phyloP scores from a whole-genome alignment of 2,329 filamentous ascomycete species.

The Ophidiomyces ophidiicola region DNA sequence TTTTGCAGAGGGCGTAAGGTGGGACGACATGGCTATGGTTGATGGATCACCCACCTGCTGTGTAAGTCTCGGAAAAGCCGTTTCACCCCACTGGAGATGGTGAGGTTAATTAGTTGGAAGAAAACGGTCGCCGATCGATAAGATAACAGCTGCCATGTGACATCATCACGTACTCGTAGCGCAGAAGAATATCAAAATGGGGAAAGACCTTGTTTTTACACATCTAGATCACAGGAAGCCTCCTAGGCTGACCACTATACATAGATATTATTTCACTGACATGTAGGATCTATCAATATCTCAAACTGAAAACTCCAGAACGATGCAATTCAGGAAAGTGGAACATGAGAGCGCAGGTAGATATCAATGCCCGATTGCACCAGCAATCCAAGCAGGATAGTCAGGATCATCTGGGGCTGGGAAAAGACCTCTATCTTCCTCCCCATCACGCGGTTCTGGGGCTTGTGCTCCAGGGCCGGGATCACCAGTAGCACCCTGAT shows the following conservation, averaged over 20 bases:
- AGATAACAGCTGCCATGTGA: slow-evolving; percentile 1
- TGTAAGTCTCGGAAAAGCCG: too few relatives aligned
- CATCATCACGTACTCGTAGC: too few relatives aligned
- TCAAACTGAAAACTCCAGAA: slow-evolving; percentile 2
- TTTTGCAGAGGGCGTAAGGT: slow-evolving; percentile 34
- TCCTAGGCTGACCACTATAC: too few relatives aligned
- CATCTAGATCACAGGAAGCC: too few relatives aligned
- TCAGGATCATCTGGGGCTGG: slow-evolving; percentile 56
- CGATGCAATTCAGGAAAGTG: slow-evolving; percentile 7
- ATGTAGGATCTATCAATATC: background rate
- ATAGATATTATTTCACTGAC: too few relatives aligned
- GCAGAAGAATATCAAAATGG: too few relatives aligned
- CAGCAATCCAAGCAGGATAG: slow-evolving; percentile 55
- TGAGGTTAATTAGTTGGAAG: slow-evolving; percentile 1
- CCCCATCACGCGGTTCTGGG: slow-evolving; percentile 10
- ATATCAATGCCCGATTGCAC: slow-evolving; percentile 47
- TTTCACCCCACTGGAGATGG: too few relatives aligned
- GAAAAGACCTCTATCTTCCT: slow-evolving; percentile 45
- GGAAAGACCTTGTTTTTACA: too few relatives aligned
- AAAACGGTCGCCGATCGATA: slow-evolving; percentile 6
- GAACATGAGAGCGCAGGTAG: slow-evolving; percentile 1
- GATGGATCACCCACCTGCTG: too few relatives aligned
- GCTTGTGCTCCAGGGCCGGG: slow-evolving; percentile 19
- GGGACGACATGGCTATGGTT: background rate
- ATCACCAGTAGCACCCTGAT: slow-evolving; percentile 10